phyloP scores from a whole-genome alignment of 768 basidiomycete species.

The Xerocomus brunneocitrinus region DNA sequence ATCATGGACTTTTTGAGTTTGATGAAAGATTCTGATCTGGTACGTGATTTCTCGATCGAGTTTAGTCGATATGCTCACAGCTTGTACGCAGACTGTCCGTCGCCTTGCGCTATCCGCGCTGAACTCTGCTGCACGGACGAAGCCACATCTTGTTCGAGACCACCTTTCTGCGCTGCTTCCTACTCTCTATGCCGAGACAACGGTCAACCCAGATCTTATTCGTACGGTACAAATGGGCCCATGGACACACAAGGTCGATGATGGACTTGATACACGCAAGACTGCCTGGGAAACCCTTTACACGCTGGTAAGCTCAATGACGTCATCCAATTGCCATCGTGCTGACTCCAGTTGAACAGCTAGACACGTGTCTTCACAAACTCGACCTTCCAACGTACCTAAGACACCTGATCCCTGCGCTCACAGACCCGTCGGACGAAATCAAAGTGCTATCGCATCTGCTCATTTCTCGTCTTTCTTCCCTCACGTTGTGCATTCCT shows the following conservation, averaged over 20 bases:
- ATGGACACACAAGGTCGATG: conserved; percentile 95
- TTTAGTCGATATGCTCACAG: background rate
- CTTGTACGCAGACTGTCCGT: conserved; percentile 67
- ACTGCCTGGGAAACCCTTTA: conserved; percentile 98
- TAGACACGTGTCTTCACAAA: conserved; percentile 86
- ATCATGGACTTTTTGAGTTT: conserved; percentile 89
- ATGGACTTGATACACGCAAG: conserved; percentile 93
- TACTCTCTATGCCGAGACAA: conserved; percentile 80
- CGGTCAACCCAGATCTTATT: conserved; percentile 72
- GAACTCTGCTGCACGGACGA: conserved; percentile 93
- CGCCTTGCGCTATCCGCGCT: conserved; percentile 84
- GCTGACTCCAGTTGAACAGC: conserved; percentile 36
- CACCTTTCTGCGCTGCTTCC: conserved; percentile 76
- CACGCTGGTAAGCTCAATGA: conserved; percentile 61
- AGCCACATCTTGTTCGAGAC: conserved; percentile 86
- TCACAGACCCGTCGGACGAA: conserved; percentile 89
- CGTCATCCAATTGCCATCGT: background rate
- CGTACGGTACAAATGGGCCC: conserved; percentile 95
- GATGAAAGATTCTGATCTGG: conserved; percentile 85
- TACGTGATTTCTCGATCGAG: conserved; percentile 33
- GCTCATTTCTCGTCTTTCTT: conserved; percentile 87
- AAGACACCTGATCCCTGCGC: conserved; percentile 71
- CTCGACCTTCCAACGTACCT: conserved; percentile 88
- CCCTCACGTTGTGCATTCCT: conserved; percentile 46
- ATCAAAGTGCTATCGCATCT: conserved; percentile 96